Base-by-base conservation (phyloP, 768 basidiomycete species). In the Leccinum ochraceum region DNA sequence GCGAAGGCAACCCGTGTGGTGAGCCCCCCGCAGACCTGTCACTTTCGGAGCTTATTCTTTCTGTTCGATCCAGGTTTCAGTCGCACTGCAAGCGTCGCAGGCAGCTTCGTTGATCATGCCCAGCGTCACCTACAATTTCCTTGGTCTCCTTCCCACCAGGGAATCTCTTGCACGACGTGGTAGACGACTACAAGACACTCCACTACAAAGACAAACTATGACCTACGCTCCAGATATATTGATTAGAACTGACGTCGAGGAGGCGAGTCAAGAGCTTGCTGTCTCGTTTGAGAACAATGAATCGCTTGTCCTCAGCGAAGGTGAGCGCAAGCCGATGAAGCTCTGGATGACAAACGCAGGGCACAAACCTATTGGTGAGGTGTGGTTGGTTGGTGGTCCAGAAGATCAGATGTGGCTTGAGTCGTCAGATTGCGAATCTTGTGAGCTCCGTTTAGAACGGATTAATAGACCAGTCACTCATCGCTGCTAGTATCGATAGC, bases 161-260 rank as follows among this genome's bases (percentile, higher is more conserved):
- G 94, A 95, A 71, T 76, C 85, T 1, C 79, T 95, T 3, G 79
- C 84, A 9, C 80, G 79, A 36, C 87, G 85, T n/a, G 94, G 95
- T 14, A 84, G 80, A 50, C 79, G 94, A 54, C 77, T 97, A 11
- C 86, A 95, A 56, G 84, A 86, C 56, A 94, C 94, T 3, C 80
- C 82, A 32, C 76, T 82, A 14, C 90, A 95, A 66, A 79, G 87
- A 51, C 85, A 88, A 63, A 79, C 71, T 30, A 84, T 85, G 11
- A 83, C 84, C 2, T 95, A 96, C 69, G 88, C 86, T 10, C 80
- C 86, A 10, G 89, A 96, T 69, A 71, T 82, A 7, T 66, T 82
- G 34, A 79, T 92, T 64, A 78, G 77, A 37, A 78, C 89, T 6
- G 79, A 85, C 11, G 83, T 97, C 11, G 83, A 85, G 51, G 81